phyloP scores from a whole-genome alignment of 495 filamentous ascomycete genomes.

The Choiromyces venosus region DNA sequence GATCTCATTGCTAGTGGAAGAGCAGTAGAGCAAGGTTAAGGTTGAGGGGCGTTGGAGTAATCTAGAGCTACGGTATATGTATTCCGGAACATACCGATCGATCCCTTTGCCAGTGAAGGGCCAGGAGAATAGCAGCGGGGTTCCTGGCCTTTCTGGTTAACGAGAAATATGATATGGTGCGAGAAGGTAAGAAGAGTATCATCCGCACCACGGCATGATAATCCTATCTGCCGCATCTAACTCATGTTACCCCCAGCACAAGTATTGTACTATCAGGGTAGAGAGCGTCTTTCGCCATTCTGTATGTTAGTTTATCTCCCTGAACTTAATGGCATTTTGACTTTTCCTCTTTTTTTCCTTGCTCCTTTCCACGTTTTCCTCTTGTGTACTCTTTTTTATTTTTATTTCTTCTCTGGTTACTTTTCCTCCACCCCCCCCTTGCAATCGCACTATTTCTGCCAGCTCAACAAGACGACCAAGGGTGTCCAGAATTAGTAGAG shows the following conservation, averaged over 20 bases:
- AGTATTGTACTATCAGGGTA: background rate
- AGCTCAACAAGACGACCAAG: background rate
- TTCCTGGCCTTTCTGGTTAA: background rate
- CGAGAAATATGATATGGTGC: too few species aligned
- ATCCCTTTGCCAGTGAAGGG: background rate
- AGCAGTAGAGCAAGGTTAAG: background rate
- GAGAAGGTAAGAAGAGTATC: too few species aligned
- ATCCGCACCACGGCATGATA: background rate
- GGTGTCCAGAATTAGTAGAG: background rate
- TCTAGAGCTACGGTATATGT: background rate
- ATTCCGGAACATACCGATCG: background rate
- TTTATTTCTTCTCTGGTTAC: background rate
- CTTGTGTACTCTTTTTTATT: background rate
- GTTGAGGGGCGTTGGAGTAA: background rate
- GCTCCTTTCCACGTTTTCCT: background rate
- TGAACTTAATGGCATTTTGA: background rate
- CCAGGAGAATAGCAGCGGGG: background rate
- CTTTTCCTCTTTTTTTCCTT: background rate
- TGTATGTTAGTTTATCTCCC: background rate
- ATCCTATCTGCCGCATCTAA: background rate
- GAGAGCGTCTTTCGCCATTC: background rate
- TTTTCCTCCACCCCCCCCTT: too few species aligned
- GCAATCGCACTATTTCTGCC: too few species aligned
- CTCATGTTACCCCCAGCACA: background rate
- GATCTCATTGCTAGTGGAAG: background rate